Evolutionary conservation across 495 filamentous ascomycete genomes (phyloP), one percentile per base, ranked within the genome.

Genomic region (Amphirosellinia nigrospora): DNA sequence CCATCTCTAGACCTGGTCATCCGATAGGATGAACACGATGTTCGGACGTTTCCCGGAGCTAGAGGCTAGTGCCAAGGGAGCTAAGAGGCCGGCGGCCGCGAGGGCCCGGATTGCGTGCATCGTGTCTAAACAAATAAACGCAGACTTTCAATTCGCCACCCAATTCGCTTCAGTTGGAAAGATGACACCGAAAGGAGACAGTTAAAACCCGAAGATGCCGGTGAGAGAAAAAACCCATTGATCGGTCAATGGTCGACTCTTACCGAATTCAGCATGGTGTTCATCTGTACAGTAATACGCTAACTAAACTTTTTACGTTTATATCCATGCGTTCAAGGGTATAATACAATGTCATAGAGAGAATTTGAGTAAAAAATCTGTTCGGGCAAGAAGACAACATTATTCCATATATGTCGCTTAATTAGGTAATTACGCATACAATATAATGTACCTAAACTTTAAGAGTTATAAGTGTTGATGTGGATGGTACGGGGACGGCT

Each of bases 1-100:
- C 77, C 55, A 87, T 71, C 55, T 82, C 74, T 1, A 82, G 70
- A 58, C 86, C 85, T 87, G 85, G 60, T 87, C 84, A 64, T 87
- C 85, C 2, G 82, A 84, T 28, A 87, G 75, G 43, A 87, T 75
- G 61, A 87, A 85, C 6, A 87, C 73, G 61, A 86, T 77, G 59
- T 86, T 86, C 21, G 83, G 84, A 8, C 38, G 46, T 53, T 68
- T 66, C 9, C 36, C 23, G 15, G 0, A 11, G 7, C 23, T 19
- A 1, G 60, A 61, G 58, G 19, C 16, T 28, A 63, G 39, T 13
- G n/a, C 39, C 39, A 16, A 46, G 15, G 39, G 41, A 9, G 41
- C 26, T n/a, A 34, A 46, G 36, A 61, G 36, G 21, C 58, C 21
- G 3, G 21, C 13, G 21, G 58, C 36, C 58, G 11, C 21, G 4